A percentile compares a stretch with the other conserved stretches of the same genome.
Conservation (phyloP, 2,329 filamentous ascomycete genomes). For the Emergomyces pasteurianus region DNA sequence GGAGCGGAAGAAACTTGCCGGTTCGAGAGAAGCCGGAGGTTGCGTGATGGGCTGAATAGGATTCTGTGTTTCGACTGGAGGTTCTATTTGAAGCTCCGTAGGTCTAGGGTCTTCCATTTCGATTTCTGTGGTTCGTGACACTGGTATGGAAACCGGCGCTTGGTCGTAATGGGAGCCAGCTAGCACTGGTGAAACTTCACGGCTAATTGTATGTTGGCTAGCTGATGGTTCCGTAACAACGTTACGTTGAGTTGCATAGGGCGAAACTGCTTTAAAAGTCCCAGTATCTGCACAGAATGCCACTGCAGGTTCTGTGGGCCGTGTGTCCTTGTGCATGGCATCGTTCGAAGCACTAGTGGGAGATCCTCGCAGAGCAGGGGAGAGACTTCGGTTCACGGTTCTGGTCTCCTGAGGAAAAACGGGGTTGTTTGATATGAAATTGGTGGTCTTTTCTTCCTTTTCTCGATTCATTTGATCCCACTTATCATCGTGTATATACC, state of each 20-base stretch:
- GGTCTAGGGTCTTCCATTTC: not conserved
- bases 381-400: not conserved
- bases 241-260: constrained; percentile 10
- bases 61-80: not conserved
- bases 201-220: not conserved
- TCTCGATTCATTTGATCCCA: constrained; percentile 13
- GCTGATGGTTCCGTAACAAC: not conserved
- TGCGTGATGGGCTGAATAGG: not conserved
- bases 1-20: not conserved
- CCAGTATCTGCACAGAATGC: constrained; percentile 33
- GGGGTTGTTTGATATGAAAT: not conserved
- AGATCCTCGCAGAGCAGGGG: not conserved
- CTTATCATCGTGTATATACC: constrained; percentile 30
- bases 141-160: not conserved
- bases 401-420: not conserved
- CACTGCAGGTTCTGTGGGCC: constrained; percentile 25
- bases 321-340: not conserved
- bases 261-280: constrained; percentile 31
- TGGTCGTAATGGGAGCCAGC: not conserved
- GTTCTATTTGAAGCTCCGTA: not conserved
- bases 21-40: not conserved
- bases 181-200: not conserved
- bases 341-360: not conserved
- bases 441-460: constrained; percentile 5
- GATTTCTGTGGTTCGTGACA: not conserved